A percentile compares a stretch with the other conserved stretches of the same genome.
These are phyloP conservation scores for Cyberlindnera japonica DNA, from an alignment of 805 yeast genomes.

Conservation along the genomic window DNA sequence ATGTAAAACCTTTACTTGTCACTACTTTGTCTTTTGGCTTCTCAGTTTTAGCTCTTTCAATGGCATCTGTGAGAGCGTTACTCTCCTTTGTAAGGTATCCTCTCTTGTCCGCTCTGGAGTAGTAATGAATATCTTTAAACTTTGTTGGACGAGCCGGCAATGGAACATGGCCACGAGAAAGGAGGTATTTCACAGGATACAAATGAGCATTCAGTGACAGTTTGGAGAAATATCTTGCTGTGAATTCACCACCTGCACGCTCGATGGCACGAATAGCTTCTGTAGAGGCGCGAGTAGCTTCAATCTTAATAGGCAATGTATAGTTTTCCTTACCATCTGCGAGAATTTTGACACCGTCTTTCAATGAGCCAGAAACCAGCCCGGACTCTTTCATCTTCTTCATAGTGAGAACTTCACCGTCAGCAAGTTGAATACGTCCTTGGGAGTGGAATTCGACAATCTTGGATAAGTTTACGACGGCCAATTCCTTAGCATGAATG, in stretches of 20 bases:
- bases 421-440: slow-evolving; percentile 57
- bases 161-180: slow-evolving; percentile 76
- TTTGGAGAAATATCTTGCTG: slow-evolving; percentile 65
- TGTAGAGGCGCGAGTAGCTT: slow-evolving; percentile 76
- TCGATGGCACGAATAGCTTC: slow-evolving; percentile 75
- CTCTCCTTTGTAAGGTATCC: slow-evolving; percentile 62
- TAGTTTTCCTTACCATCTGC: slow-evolving; percentile 55
- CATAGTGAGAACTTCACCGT: slow-evolving; percentile 68
- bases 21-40: slow-evolving; percentile 11
- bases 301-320: slow-evolving; percentile 65
- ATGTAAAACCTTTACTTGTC: slow-evolving; percentile 9
- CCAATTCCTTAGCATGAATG: slow-evolving; percentile 48
- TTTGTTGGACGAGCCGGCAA: slow-evolving; percentile 81
- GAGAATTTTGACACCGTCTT: slow-evolving; percentile 78
- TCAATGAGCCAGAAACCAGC: slow-evolving; percentile 62
- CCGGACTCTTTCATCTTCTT: slow-evolving; percentile 73
- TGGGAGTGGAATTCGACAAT: slow-evolving; percentile 67
- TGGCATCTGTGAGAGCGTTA: slow-evolving; percentile 22
- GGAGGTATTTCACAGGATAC: slow-evolving; percentile 64
- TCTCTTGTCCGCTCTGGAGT: slow-evolving; percentile 63
- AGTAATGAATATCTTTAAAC: slow-evolving; percentile 74
- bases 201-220: slow-evolving; percentile 73
- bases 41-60: slow-evolving; percentile 17
- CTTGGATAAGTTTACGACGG: slow-evolving; percentile 55
- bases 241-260: slow-evolving; percentile 65